Evolutionary conservation across 441 rosid species (phyloP), one percentile per base, ranked within the genome.

Genomic region (Hura crepitans): DNA sequence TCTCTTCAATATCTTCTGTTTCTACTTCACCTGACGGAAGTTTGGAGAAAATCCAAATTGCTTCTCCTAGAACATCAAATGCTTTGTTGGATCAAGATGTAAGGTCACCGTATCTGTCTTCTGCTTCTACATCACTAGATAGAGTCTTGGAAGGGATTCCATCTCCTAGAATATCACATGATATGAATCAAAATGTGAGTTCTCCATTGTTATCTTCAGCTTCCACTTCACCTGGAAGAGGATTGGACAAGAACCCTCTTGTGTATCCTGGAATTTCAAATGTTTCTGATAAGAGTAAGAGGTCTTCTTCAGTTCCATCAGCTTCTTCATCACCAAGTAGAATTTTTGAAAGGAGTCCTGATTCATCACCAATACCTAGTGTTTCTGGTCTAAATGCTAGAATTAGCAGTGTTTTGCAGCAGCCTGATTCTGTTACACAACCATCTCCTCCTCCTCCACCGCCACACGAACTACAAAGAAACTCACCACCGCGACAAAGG

Each of bases 321-420:
- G 80, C 85, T 45, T 73, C 81, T 60, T 82, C 87, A 35, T 85
- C 93, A 27, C 83, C 84, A n/a, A 86, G 66, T 3, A 80, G 90
- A 78, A 83, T 56, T 33, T 77, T 73, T 66, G 77, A 73, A 56
- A 84, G 72, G 33, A 81, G 83, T 62, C 73, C 78, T 58, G 86
- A 80, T 71, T 72, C 75, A 46, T 81, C 85, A 12, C 86, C 86
- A 18, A 58, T 75, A 45, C 50, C 66, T 33, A 10, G 31, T 72
- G 75, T 69, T 51, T 68, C 72, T 30, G 71, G 80, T 69, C 84
- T 75, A 28, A 72, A 67, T 33, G 83, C 77, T 30, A 75, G 79
- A 77, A 69, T 64, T 66, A 66, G 76, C 65, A 72, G 27, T 71
- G 75, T 73, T 68, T 71, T 68, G 37, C 74, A 73, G 58, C 86